Conservation (phyloP, 2,329 filamentous ascomycete genomes). For the Sporothrix globosa region DNA sequence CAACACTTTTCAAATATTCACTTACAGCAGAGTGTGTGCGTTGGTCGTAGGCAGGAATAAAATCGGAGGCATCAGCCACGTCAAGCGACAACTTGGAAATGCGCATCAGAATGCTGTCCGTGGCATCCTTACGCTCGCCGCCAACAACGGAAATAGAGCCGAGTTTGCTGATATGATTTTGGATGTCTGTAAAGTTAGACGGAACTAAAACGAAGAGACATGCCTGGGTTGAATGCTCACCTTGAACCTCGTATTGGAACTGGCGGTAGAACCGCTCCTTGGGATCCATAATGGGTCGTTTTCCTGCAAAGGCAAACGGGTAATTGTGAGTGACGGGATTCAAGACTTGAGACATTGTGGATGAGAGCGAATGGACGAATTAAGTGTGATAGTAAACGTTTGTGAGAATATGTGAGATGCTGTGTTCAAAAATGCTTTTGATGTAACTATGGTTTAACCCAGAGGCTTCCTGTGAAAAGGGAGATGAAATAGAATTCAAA, state of each 20-base stretch:
- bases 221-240: conserved; percentile 50
- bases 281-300: conserved; percentile 49
- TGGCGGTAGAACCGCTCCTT: conserved; percentile 85
- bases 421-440: neutral
- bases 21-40: conserved; percentile 77
- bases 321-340: conserved; percentile 31
- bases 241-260: conserved; percentile 74
- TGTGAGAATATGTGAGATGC: neutral
- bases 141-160: conserved; percentile 63
- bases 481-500: neutral
- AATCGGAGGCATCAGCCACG: conserved; percentile 80
- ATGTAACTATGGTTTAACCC: neutral
- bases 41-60: conserved; percentile 87
- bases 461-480: neutral
- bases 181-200: conserved; percentile 62
- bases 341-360: conserved; percentile 23
- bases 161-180: conserved; percentile 73
- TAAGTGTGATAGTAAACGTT: neutral
- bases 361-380: neutral
- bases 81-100: conserved; percentile 82
- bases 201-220: neutral
- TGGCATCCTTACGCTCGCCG: conserved; percentile 77
- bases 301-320: conserved; percentile 38
- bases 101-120: conserved; percentile 76
- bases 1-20: neutral